Evolutionary conservation across 2,329 filamentous ascomycete species (phyloP).

Genomic region (Aspergillus thermomutatus): DNA sequence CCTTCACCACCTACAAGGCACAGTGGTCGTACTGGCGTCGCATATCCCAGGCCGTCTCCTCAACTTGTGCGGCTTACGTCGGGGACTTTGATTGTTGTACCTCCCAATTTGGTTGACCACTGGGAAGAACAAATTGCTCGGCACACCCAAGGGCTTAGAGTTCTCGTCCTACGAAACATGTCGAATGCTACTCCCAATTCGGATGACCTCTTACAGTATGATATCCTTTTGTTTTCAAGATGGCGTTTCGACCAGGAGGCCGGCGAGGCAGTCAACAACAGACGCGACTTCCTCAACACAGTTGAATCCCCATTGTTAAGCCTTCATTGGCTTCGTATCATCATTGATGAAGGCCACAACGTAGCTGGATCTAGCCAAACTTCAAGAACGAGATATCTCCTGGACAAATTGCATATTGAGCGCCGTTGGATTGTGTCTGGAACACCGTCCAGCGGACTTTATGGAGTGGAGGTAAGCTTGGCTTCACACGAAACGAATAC

Average conservation of each 20-base stretch:
- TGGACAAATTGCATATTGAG: constrained; percentile 57
- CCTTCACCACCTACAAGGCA: constrained; percentile 43
- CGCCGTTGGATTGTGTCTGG: constrained; percentile 87
- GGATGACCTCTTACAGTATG: constrained; percentile 61
- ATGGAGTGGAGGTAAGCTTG: constrained; percentile 66
- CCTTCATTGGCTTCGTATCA: constrained; percentile 81
- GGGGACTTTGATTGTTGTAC: constrained; percentile 74
- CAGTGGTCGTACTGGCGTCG: constrained; percentile 42
- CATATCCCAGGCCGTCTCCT: constrained; percentile 36
- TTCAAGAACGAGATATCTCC: constrained; percentile 56
- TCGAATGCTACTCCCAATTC: constrained; percentile 55
- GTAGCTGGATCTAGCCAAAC: constrained; percentile 65
- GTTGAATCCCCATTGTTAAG: constrained; percentile 63
- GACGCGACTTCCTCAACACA: constrained; percentile 39
- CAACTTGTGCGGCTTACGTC: constrained; percentile 60
- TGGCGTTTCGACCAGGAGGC: constrained; percentile 68
- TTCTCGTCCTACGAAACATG: constrained; percentile 59
- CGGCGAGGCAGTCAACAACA: constrained; percentile 50
- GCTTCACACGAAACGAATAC: constrained; percentile 39
- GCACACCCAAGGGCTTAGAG: constrained; percentile 65
- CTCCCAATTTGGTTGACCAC: constrained; percentile 77
- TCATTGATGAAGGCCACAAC: constrained; percentile 88
- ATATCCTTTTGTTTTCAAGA: constrained; percentile 75
- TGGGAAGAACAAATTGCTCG: constrained; percentile 79
- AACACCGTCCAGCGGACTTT: constrained; percentile 79